Percentiles rank a stretch among this genome's conserved stretches.
Evolutionary conservation across 1,284 basidiomycete genomes (phyloP).

Genomic region (Leccinum subrobustum): DNA sequence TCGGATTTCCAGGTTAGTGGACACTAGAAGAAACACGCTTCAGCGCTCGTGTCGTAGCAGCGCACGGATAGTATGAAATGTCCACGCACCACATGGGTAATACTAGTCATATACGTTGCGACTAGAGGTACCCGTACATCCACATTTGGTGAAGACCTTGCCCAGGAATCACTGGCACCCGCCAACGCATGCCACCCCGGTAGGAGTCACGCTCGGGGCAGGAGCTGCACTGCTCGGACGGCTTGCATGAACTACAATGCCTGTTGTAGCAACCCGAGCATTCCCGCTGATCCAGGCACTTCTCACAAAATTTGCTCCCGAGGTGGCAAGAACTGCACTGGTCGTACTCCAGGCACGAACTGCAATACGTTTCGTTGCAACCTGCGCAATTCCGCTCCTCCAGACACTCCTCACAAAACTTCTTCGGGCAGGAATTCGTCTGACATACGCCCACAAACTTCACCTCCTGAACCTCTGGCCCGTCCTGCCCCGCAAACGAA

Average conservation of each 20-base stretch:
- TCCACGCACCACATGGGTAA: not conserved
- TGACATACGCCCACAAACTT: conserved; percentile 7
- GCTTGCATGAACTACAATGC: conserved; percentile 16
- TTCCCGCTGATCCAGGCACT: not conserved
- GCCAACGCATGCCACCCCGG: not conserved
- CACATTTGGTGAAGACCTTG: not conserved
- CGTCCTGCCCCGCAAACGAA: not conserved
- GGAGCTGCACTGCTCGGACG: not conserved
- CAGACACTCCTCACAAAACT: conserved; percentile 9
- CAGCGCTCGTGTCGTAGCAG: not conserved
- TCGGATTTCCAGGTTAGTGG: not conserved
- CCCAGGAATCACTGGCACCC: not conserved
- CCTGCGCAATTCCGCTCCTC: conserved; percentile 13
- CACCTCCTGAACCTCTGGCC: conserved; percentile 4
- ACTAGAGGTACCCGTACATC: not conserved
- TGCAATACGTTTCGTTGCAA: conserved; percentile 16
- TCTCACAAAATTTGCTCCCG: not conserved
- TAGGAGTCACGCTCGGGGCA: not conserved
- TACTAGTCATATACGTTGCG: not conserved
- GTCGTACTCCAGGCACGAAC: conserved; percentile 9
- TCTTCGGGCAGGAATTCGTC: conserved; percentile 5
- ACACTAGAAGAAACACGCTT: not conserved
- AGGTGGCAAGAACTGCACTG: conserved; percentile 8
- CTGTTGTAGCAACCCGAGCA: conserved; percentile 16
- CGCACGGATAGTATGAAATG: not conserved